These are phyloP conservation scores for Lithocarpus polystachyus DNA, from an alignment of 306 rosid genomes.

Conservation along the genomic window DNA sequence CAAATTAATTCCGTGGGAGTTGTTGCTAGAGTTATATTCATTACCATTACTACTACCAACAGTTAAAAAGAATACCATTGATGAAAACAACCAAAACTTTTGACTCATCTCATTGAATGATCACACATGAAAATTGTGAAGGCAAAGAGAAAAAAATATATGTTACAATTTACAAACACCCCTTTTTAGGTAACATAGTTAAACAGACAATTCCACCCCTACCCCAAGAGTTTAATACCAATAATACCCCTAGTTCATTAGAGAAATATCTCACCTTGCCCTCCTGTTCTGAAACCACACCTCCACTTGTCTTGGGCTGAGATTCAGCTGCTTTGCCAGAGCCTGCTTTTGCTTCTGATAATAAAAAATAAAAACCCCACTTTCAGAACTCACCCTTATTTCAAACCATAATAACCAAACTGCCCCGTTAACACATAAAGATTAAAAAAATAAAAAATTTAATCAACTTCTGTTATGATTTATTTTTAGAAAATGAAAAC, in stretches of 20 bases:
- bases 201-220: constrained; percentile 20
- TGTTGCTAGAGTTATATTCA: constrained; percentile 4
- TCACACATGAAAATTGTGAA: constrained; percentile 6
- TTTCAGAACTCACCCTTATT: neutral
- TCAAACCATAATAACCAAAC: neutral
- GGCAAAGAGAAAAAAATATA: neutral
- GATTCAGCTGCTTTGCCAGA: constrained; percentile 75
- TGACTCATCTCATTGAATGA: constrained; percentile 25
- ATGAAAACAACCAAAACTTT: constrained; percentile 11
- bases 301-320: constrained; percentile 89
- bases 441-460: no score
- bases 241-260: constrained; percentile 2
- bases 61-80: constrained; percentile 14
- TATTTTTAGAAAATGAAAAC: no score
- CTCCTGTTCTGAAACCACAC: constrained; percentile 98
- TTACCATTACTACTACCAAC: constrained; percentile 12
- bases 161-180: neutral
- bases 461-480: no score
- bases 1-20: neutral
- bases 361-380: neutral
- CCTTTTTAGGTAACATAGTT: neutral
- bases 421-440: neutral
- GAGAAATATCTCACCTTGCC: constrained; percentile 61
- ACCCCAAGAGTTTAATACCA: neutral
- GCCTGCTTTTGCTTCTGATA: constrained; percentile 90